Evolutionary conservation across 306 rosid species (phyloP).

Genomic region (Cicer arietinum): DNA sequence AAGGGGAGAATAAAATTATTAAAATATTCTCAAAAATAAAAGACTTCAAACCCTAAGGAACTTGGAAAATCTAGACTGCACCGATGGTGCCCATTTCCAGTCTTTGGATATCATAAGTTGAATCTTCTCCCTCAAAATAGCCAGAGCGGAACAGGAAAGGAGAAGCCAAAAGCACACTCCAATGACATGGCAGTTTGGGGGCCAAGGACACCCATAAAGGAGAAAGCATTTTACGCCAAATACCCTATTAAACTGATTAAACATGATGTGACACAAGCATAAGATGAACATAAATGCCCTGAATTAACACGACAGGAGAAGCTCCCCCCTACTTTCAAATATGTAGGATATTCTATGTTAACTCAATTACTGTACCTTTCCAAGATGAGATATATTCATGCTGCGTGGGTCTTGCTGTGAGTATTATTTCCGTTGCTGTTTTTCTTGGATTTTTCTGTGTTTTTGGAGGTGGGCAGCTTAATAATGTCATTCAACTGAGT

Average conservation of each 20-base stretch:
- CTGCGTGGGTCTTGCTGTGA: slow-evolving; percentile 21
- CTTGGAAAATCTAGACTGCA: background rate
- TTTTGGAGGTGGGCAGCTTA: slow-evolving; percentile 38
- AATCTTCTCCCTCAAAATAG: slow-evolving; percentile 14
- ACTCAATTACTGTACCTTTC: slow-evolving; percentile 35
- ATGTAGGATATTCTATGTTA: slow-evolving; percentile 31
- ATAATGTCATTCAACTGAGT: slow-evolving; percentile 44
- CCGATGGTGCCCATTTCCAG: background rate
- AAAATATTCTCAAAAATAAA: background rate
- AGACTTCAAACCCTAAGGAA: slow-evolving; percentile 18
- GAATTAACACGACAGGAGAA: slow-evolving; percentile 19
- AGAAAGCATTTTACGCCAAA: slow-evolving; percentile 5
- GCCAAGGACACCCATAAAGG: slow-evolving; percentile 8
- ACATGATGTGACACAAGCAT: background rate
- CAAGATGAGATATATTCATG: slow-evolving; percentile 19
- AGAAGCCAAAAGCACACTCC: slow-evolving; percentile 32
- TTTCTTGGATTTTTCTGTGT: slow-evolving; percentile 32
- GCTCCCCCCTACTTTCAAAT: background rate
- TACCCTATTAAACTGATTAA: slow-evolving; percentile 6
- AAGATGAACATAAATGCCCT: slow-evolving; percentile 16
- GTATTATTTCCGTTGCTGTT: slow-evolving; percentile 16
- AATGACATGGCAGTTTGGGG: slow-evolving; percentile 14
- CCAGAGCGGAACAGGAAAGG: background rate
- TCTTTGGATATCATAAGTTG: slow-evolving; percentile 18
- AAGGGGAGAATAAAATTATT: slow-evolving; percentile 23